Evolutionary conservation across 768 basidiomycete species (phyloP).

Genomic region (Lentinula aciculospora): DNA sequence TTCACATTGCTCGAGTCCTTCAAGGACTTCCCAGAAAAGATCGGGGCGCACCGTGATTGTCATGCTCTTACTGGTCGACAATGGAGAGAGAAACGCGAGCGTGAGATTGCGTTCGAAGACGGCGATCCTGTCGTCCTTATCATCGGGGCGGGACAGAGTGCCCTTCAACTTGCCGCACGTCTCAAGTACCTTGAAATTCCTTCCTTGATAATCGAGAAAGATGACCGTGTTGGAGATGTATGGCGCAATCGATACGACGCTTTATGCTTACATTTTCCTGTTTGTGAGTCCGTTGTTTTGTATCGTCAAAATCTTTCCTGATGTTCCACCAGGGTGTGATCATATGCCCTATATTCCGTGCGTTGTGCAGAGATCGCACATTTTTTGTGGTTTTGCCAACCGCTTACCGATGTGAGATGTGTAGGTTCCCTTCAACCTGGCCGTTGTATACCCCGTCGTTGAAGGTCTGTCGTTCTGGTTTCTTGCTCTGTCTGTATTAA

Average conservation of each 20-base stretch:
- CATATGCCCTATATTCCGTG: slow-evolving; percentile 37
- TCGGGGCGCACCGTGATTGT: background rate
- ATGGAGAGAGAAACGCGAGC: slow-evolving; percentile 1
- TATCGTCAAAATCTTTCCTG: background rate
- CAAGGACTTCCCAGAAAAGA: slow-evolving; percentile 6
- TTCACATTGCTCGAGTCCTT: slow-evolving; percentile 3
- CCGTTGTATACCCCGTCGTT: slow-evolving; percentile 32
- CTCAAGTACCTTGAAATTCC: slow-evolving; percentile 54
- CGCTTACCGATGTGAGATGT: too few species aligned
- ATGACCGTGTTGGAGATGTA: slow-evolving; percentile 45
- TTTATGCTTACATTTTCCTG: slow-evolving; percentile 32
- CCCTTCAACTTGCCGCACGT: slow-evolving; percentile 58
- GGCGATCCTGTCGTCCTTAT: slow-evolving; percentile 26
- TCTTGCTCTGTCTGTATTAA: too few species aligned
- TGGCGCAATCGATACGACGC: slow-evolving; percentile 43
- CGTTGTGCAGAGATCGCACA: background rate
- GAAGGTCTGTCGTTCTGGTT: slow-evolving; percentile 21
- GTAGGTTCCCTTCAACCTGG: slow-evolving; percentile 34
- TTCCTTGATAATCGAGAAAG: slow-evolving; percentile 53
- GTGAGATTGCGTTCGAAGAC: slow-evolving; percentile 3
- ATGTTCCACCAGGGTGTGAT: slow-evolving; percentile 21
- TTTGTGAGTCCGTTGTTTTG: slow-evolving; percentile 16
- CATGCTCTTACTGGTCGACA: background rate
- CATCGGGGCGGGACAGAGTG: slow-evolving; percentile 65
- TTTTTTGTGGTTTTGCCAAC: background rate